phyloP scores from a whole-genome alignment of 345 rosid species.

The Schrenkiella parvula region DNA sequence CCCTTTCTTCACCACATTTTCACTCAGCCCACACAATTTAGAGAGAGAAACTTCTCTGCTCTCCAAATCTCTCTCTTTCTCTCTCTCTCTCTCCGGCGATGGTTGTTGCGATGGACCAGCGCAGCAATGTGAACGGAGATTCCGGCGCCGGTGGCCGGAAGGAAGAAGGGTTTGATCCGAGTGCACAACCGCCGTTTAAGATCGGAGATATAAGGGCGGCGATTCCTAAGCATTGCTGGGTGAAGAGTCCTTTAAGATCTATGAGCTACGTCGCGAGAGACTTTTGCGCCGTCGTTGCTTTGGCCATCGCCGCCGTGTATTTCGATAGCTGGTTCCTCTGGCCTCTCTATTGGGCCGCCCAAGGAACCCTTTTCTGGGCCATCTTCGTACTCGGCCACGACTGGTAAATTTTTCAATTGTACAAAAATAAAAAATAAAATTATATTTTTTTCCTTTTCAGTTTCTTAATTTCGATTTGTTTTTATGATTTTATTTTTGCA shows the following conservation, averaged over 20 bases:
- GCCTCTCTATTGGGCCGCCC: conserved; percentile 72
- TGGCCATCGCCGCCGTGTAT: conserved; percentile 45
- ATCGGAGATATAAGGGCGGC: conserved; percentile 65
- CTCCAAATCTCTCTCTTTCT: background rate
- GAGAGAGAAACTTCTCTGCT: conserved; percentile 3
- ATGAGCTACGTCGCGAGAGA: conserved; percentile 70
- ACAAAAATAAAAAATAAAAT: too few species aligned
- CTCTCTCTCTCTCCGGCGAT: conserved; percentile 16
- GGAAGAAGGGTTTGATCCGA: conserved; percentile 48
- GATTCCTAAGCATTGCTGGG: conserved; percentile 78
- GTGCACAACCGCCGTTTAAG: conserved; percentile 61
- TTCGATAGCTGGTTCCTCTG: conserved; percentile 49
- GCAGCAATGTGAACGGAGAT: conserved; percentile 10
- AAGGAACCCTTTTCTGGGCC: conserved; percentile 91
- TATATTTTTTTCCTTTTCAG: too few species aligned
- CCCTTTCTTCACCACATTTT: conserved; percentile 27
- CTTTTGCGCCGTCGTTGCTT: conserved; percentile 40
- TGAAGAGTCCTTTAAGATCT: conserved; percentile 63
- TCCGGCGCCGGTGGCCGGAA: conserved; percentile 14
- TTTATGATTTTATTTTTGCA: background rate
- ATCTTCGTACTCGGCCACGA: conserved; percentile 90
- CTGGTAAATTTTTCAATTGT: conserved; percentile 39
- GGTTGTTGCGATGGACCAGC: conserved; percentile 32
- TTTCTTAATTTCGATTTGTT: background rate
- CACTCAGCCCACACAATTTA: conserved; percentile 5